Evolutionary conservation across 495 filamentous ascomycete species (phyloP), one percentile per base, ranked within the genome.

Genomic region (Aspergillus incahuasiensis): DNA sequence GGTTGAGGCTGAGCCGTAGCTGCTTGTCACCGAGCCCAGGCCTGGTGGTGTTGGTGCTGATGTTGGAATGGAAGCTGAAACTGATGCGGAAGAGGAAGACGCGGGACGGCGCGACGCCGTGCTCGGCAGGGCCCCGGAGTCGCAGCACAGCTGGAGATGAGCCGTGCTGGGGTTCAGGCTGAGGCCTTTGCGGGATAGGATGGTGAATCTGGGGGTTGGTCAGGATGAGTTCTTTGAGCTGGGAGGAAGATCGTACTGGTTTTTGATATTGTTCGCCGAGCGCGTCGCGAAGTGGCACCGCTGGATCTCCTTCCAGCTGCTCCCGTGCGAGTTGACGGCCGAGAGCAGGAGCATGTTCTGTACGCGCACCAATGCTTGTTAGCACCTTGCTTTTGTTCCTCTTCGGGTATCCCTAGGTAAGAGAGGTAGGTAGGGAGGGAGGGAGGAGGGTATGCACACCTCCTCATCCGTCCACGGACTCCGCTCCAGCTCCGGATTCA

Each of bases 221-320:
- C 28, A 20, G 15, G 5, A 22, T 25, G 4, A 46, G 45, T 25
- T 8, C 6, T 5, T n/a, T n/a, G n/a, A n/a, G 5, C 7, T 43
- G n/a, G 18, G 24, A 9, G 6, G 25, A 24, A 32, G 16, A 11
- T 3, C 46, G 15, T 34, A 56, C 54, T 56, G 54, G 54, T 56
- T 56, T 25, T 56, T 56, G 39, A 56, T 56, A 25, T 56, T 56
- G 46, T 56, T 56, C 19, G 54, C 46, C 1, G 54, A 56, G 18
- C 54, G 38, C 16, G 54, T 56, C 19, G 54, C 46, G 25, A 56
- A 56, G 34, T 56, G 54, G 25, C n/a, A 56, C 13, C 30, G 21
- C 20, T 56, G 54, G 54, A 56, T 56, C 19, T 56, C 47, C 22
- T 56, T 56, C 54, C 54, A 56, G 46, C 54, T 56, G 25, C 54